phyloP scores from a whole-genome alignment of 305 asterid genomes.

The Striga hermonthica region DNA sequence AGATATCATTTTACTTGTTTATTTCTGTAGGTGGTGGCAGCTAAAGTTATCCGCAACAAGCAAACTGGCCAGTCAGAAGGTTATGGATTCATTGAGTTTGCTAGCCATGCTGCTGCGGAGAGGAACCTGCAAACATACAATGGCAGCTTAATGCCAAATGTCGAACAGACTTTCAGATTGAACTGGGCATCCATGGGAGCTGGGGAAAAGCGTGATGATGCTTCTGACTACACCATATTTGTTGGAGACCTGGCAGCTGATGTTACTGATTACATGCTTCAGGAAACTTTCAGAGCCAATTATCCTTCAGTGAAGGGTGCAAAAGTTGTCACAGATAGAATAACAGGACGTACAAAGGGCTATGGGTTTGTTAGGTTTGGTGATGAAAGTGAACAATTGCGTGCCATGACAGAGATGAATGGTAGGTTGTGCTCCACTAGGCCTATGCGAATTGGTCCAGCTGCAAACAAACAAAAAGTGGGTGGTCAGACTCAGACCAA shows the following conservation, averaged over 20 bases:
- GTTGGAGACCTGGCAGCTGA: slow-evolving; percentile 85
- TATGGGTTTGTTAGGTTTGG: slow-evolving; percentile 73
- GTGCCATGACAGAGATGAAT: slow-evolving; percentile 82
- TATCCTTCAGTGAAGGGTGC: slow-evolving; percentile 74
- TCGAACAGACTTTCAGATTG: slow-evolving; percentile 60
- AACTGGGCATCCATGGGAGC: slow-evolving; percentile 88
- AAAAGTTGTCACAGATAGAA: slow-evolving; percentile 70
- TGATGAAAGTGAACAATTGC: slow-evolving; percentile 70
- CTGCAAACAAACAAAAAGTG: slow-evolving; percentile 63
- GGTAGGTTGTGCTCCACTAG: slow-evolving; percentile 65
- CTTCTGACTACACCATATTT: slow-evolving; percentile 63
- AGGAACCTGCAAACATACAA: slow-evolving; percentile 50
- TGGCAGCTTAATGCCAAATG: slow-evolving; percentile 59
- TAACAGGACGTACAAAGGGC: slow-evolving; percentile 68
- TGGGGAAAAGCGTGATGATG: slow-evolving; percentile 67
- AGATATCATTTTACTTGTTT: not conserved
- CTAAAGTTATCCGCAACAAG: slow-evolving; percentile 66
- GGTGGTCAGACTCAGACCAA: slow-evolving; percentile 50
- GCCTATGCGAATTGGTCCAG: slow-evolving; percentile 83
- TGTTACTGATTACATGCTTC: slow-evolving; percentile 72
- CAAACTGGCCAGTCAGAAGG: slow-evolving; percentile 56
- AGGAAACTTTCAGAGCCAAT: slow-evolving; percentile 61
- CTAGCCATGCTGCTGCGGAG: slow-evolving; percentile 67
- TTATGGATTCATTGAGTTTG: slow-evolving; percentile 69
- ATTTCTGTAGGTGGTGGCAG: slow-evolving; percentile 45